Conservation (phyloP, 2,329 filamentous ascomycete species). For the Calonectria naviculata region DNA sequence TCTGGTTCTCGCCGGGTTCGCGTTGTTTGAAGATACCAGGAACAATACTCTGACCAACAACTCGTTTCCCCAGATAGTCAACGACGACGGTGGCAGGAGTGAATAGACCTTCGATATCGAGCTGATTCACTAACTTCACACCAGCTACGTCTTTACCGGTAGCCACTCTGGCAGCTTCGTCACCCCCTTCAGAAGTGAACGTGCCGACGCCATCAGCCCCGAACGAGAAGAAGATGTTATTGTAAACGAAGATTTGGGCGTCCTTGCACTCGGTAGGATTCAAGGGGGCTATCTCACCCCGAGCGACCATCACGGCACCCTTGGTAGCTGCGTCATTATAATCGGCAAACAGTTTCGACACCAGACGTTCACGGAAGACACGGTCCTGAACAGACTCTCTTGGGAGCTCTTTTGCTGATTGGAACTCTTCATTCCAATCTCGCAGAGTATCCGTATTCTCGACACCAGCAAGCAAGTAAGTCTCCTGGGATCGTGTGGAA, state of each 20-base stretch:
- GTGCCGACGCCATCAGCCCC: conserved; percentile 97
- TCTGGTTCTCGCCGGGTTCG: conserved; percentile 97
- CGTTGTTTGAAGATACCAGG: conserved; percentile 99
- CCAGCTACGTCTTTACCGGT: conserved; percentile 97
- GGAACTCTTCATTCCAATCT: conserved; percentile 99
- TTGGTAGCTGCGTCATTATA: conserved; percentile 96
- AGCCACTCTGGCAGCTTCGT: conserved; percentile 94
- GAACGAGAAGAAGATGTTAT: conserved; percentile 99
- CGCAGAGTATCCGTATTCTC: conserved; percentile 95
- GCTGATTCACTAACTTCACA: conserved; percentile 94
- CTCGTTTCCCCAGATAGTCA: conserved; percentile 95
- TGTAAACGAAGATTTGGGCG: conserved; percentile 99
- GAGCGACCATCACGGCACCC: conserved; percentile 90
- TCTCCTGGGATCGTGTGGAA: conserved; percentile 90
- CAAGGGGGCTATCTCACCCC: conserved; percentile 90
- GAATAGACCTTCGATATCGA: conserved; percentile 94
- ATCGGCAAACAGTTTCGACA: conserved; percentile 96
- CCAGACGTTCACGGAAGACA: conserved; percentile 92
- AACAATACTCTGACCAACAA: conserved; percentile 97
- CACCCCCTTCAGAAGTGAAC: conserved; percentile 94
- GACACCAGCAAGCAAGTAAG: conserved; percentile 87
- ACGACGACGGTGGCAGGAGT: conserved; percentile 96
- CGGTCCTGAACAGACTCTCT: conserved; percentile 95
- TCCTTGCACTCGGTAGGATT: conserved; percentile 95
- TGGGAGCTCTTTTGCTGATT: conserved; percentile 93